phyloP scores from a whole-genome alignment of 208 protist genomes.

The Lotmaria passim region DNA sequence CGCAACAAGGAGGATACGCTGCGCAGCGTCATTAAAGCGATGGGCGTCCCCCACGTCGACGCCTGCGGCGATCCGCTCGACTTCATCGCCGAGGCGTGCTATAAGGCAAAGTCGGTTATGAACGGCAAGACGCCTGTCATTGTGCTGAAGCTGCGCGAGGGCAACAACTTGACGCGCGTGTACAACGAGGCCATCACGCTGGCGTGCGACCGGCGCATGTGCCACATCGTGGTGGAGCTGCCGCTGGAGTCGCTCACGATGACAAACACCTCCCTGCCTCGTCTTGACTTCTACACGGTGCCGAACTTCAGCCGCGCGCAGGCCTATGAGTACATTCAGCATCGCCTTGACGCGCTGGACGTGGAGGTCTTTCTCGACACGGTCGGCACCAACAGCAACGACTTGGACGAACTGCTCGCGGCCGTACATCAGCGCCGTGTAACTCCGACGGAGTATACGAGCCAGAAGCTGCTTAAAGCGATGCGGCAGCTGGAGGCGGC shows the following conservation, averaged over 20 bases:
- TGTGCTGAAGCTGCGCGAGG: constrained; percentile 70
- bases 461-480: constrained; percentile 79
- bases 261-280: constrained; percentile 72
- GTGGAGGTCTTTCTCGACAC: constrained; percentile 69
- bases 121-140: constrained; percentile 60
- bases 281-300: constrained; percentile 81
- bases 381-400: constrained; percentile 85
- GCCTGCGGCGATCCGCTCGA: constrained; percentile 85
- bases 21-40: constrained; percentile 65
- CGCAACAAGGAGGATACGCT: constrained; percentile 76
- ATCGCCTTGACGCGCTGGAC: constrained; percentile 75
- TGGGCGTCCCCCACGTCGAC: constrained; percentile 83
- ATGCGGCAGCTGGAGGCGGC: constrained; percentile 81
- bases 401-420: constrained; percentile 85
- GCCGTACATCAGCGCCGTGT: constrained; percentile 65
- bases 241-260: constrained; percentile 78
- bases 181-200: constrained; percentile 73
- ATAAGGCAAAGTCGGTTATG: constrained; percentile 54
- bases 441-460: constrained; percentile 69
- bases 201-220: constrained; percentile 67
- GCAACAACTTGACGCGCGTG: constrained; percentile 55
- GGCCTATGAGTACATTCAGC: constrained; percentile 73
- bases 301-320: constrained; percentile 77
- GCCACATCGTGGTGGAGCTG: constrained; percentile 83
- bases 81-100: constrained; percentile 81